Evolutionary conservation across 805 yeast genomes (phyloP).

Genomic region (Wickerhamiella occidentalis): DNA sequence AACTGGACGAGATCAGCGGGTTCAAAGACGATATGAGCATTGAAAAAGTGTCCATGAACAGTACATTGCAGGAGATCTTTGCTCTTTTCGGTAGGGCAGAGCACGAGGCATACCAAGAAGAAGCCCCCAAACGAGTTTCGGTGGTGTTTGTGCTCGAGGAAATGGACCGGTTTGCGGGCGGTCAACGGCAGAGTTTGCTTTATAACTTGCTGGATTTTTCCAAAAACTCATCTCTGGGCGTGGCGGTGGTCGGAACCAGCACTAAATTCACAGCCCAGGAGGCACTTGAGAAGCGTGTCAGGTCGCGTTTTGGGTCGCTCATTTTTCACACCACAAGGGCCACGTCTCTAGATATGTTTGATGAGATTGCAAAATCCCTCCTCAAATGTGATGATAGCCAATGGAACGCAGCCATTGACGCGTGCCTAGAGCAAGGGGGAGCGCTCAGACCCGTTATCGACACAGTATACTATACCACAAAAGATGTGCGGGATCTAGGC

Average conservation of each 20-base stretch:
- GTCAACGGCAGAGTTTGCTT: slow-evolving; percentile 65
- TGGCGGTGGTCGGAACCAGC: slow-evolving; percentile 71
- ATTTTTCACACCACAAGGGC: slow-evolving; percentile 49
- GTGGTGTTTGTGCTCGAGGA: slow-evolving; percentile 75
- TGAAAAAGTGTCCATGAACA: slow-evolving; percentile 25
- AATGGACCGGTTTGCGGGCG: slow-evolving; percentile 63
- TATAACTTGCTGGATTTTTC: slow-evolving; percentile 84
- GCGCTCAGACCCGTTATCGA: slow-evolving; percentile 22
- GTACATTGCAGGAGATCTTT: slow-evolving; percentile 22
- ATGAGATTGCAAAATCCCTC: slow-evolving; percentile 35
- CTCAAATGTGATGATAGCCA: slow-evolving; percentile 22
- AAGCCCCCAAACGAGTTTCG: slow-evolving; percentile 31
- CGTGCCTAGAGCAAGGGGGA: slow-evolving; percentile 2
- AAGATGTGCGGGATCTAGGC: slow-evolving; percentile 39
- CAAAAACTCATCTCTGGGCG: slow-evolving; percentile 56
- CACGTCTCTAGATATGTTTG: slow-evolving; percentile 37
- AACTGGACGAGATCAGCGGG: slow-evolving; percentile 42
- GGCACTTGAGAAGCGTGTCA: slow-evolving; percentile 77
- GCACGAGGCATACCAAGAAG: slow-evolving; percentile 5
- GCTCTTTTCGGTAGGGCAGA: slow-evolving; percentile 22
- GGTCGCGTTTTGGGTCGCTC: slow-evolving; percentile 78
- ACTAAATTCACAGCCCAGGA: slow-evolving; percentile 67
- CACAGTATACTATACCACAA: slow-evolving; percentile 44
- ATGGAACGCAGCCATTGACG: slow-evolving; percentile 21
- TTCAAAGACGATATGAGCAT: slow-evolving; percentile 21